Percentiles rank a stretch among this genome's conserved stretches.
Evolutionary conservation across 805 yeast genomes (phyloP).

Genomic region (Cyberlindnera mycetangii): DNA sequence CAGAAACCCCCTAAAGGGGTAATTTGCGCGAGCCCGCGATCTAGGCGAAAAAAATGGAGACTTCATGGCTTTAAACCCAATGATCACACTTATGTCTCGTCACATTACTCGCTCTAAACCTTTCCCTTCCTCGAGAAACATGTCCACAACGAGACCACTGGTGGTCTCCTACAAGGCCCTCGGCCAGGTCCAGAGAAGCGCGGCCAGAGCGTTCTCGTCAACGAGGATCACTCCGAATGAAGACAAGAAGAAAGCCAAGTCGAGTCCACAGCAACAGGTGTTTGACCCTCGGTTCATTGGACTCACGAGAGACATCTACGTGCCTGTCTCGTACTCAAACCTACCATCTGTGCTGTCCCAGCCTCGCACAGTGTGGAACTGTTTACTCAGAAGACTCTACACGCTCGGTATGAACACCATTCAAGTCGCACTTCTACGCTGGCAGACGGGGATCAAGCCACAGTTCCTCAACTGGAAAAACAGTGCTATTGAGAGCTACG

Average conservation of each 20-base stretch:
- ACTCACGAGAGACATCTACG: slow-evolving; percentile 41
- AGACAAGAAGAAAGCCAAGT: slow-evolving; percentile 10
- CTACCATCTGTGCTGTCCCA: slow-evolving; percentile 40
- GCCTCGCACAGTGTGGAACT: slow-evolving; percentile 43
- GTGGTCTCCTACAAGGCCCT: neutral
- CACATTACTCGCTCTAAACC: too few species aligned
- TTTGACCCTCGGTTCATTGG: slow-evolving; percentile 41
- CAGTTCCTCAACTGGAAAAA: slow-evolving; percentile 79
- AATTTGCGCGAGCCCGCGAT: too few species aligned
- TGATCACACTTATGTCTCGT: too few species aligned
- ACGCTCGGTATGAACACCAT: slow-evolving; percentile 64
- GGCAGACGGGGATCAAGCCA: slow-evolving; percentile 67
- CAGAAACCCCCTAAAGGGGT: too few species aligned
- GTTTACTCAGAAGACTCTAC: slow-evolving; percentile 57
- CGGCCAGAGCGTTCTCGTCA: slow-evolving; percentile 8
- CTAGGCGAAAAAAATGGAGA: too few species aligned
- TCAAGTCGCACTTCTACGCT: slow-evolving; percentile 64
- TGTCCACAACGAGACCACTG: neutral
- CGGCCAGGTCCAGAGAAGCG: neutral
- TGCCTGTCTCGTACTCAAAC: slow-evolving; percentile 48
- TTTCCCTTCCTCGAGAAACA: too few species aligned
- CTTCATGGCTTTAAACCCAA: too few species aligned
- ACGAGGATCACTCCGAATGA: slow-evolving; percentile 1
- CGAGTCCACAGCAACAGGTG: slow-evolving; percentile 24
- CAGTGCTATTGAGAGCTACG: slow-evolving; percentile 72